These are phyloP conservation scores for Flaveria trinervia DNA, from an alignment of 129 eudicot species.

Conservation along the genomic window DNA sequence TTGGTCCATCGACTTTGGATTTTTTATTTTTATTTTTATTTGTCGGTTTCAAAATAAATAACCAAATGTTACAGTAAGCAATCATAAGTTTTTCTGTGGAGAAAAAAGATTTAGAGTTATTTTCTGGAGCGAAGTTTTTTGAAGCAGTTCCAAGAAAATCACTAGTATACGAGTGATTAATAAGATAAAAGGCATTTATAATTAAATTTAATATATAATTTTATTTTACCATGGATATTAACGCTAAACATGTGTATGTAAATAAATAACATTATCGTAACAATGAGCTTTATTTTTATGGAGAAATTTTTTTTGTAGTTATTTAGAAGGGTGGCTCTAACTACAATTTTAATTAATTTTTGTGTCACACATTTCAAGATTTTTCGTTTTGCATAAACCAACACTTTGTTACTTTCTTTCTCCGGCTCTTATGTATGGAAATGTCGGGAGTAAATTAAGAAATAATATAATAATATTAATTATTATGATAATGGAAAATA, in stretches of 20 bases:
- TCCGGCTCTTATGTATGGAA: constrained; percentile 34
- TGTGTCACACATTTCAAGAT: constrained; percentile 4
- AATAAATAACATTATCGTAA: neutral
- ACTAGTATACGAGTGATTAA: neutral
- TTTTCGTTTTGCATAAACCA: constrained; percentile 9
- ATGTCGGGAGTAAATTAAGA: constrained; percentile 26
- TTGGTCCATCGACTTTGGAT: too few species aligned
- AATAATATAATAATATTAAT: neutral
- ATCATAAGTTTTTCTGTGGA: too few species aligned
- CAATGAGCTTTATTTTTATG: neutral
- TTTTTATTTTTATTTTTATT: too few species aligned
- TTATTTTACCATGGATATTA: too few species aligned
- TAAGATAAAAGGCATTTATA: neutral
- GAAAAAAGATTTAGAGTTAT: too few species aligned
- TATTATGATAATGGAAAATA: neutral
- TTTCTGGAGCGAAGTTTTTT: too few species aligned
- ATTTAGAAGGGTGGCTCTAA: constrained; percentile 8
- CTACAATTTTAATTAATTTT: neutral
- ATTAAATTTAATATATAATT: too few species aligned
- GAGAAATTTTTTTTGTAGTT: neutral
- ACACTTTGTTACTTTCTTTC: constrained; percentile 29
- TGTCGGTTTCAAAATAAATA: too few species aligned
- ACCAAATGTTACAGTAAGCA: too few species aligned
- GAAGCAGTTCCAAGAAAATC: too few species aligned
- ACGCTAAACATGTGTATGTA: too few species aligned